Evolutionary conservation across 768 basidiomycete species (phyloP).

Genomic region (Fomitopsis pulvina): DNA sequence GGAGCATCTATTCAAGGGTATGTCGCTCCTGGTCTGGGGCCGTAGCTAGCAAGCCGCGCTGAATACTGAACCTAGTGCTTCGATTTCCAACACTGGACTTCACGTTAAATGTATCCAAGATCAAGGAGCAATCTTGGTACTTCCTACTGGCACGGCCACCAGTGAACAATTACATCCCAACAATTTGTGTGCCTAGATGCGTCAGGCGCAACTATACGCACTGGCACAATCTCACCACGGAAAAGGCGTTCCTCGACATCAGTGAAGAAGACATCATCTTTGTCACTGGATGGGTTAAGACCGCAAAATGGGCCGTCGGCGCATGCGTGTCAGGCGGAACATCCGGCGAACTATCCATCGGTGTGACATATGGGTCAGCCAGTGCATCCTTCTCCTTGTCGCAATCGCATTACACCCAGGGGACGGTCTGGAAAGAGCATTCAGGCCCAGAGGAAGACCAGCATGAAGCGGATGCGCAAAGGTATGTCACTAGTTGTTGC

Average conservation of each 20-base stretch:
- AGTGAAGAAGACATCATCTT: not conserved
- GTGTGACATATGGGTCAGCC: not conserved
- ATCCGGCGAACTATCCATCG: not conserved
- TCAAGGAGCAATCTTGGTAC: conserved; percentile 1
- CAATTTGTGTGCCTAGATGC: not conserved
- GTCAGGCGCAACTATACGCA: conserved; percentile 9
- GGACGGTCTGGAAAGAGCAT: conserved; percentile 3
- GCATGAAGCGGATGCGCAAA: no score
- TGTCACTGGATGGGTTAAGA: conserved; percentile 7
- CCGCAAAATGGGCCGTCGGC: not conserved
- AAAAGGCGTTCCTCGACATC: conserved; percentile 3
- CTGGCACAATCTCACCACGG: conserved; percentile 13
- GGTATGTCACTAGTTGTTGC: not conserved
- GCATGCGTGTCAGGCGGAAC: not conserved
- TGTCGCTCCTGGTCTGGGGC: not conserved
- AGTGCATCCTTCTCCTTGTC: conserved; percentile 2
- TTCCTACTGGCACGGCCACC: not conserved
- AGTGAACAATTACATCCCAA: not conserved
- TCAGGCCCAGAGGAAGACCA: not conserved
- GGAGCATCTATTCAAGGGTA: not conserved
- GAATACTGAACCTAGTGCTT: not conserved
- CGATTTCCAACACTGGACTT: not conserved
- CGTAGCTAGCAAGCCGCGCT: not conserved
- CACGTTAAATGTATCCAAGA: conserved; percentile 3
- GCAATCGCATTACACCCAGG: no score